These are phyloP conservation scores for Lepidium campestre DNA, from an alignment of 441 rosid genomes.

Conservation along the genomic window DNA sequence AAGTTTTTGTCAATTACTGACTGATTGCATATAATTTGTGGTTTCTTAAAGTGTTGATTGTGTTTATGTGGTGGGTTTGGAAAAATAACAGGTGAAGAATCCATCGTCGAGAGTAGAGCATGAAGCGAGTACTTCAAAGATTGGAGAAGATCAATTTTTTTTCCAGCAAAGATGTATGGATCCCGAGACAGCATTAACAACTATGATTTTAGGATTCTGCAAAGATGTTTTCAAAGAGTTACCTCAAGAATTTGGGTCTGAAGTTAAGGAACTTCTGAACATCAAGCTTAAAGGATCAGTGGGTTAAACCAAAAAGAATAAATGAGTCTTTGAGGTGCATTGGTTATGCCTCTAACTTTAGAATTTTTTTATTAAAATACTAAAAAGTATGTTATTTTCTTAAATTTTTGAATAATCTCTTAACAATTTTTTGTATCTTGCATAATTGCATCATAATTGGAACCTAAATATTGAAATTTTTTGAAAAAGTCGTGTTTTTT, in stretches of 20 bases:
- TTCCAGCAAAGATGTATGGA: slow-evolving; percentile 93
- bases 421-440: too few relatives aligned
- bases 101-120: slow-evolving; percentile 81
- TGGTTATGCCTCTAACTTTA: too few relatives aligned
- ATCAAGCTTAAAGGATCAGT: slow-evolving; percentile 93
- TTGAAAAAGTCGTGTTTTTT: too few relatives aligned
- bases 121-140: slow-evolving; percentile 95
- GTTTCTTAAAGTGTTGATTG: neutral
- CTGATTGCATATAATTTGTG: too few relatives aligned
- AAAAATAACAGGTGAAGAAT: slow-evolving; percentile 70
- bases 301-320: slow-evolving; percentile 36
- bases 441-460: too few relatives aligned
- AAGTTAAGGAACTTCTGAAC: slow-evolving; percentile 87
- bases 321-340: too few relatives aligned
- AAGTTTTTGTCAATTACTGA: too few relatives aligned
- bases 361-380: too few relatives aligned
- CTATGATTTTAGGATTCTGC: slow-evolving; percentile 94
- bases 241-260: slow-evolving; percentile 90
- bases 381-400: too few relatives aligned
- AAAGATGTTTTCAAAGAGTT: slow-evolving; percentile 81
- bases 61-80: neutral
- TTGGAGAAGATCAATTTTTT: slow-evolving; percentile 88
- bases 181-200: slow-evolving; percentile 93
- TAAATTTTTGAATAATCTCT: too few relatives aligned
- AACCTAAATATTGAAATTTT: too few relatives aligned